Conservation (phyloP, 805 yeast species). For the Debaryomyces hansenii region DNA sequence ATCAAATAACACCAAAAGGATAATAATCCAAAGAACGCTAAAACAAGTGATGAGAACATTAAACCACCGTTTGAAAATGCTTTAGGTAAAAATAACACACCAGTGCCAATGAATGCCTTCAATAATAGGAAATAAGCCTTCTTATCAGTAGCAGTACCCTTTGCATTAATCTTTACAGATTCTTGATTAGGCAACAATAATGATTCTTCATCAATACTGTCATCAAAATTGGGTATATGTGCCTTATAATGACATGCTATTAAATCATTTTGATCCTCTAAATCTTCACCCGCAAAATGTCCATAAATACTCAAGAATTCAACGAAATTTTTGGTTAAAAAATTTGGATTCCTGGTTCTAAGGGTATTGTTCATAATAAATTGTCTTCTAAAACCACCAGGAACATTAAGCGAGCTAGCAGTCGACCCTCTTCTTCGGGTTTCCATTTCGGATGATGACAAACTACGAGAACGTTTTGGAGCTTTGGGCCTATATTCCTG, state of each 20-base stretch:
- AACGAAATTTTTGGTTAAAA: slow-evolving; percentile 68
- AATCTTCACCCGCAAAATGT: slow-evolving; percentile 82
- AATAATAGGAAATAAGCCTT: slow-evolving; percentile 72
- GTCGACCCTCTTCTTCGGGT: slow-evolving; percentile 53
- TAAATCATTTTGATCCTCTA: slow-evolving; percentile 64
- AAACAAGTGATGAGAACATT: slow-evolving; percentile 50
- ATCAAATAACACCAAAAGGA: slow-evolving; percentile 80
- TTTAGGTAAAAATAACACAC: slow-evolving; percentile 67
- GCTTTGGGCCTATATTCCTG: slow-evolving; percentile 11
- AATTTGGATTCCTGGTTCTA: slow-evolving; percentile 35
- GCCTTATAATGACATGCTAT: slow-evolving; percentile 49
- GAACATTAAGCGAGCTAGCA: slow-evolving; percentile 70
- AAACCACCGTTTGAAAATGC: slow-evolving; percentile 77
- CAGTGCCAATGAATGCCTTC: slow-evolving; percentile 78
- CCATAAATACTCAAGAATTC: slow-evolving; percentile 80
- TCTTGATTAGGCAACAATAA: slow-evolving; percentile 20
- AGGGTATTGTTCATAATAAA: slow-evolving; percentile 45
- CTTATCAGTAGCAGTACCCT: slow-evolving; percentile 69
- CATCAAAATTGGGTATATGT: slow-evolving; percentile 14
- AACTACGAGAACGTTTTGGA: slow-evolving; percentile 18
- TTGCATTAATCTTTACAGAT: slow-evolving; percentile 25
- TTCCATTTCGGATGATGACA: slow-evolving; percentile 22
- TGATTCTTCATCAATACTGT: slow-evolving; percentile 35
- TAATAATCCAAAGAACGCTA: slow-evolving; percentile 62
- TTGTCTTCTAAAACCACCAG: slow-evolving; percentile 82